A percentile compares a stretch with the other conserved stretches of the same genome.
phyloP scores from a whole-genome alignment of 805 yeast genomes.

The Novakomyces olei region DNA sequence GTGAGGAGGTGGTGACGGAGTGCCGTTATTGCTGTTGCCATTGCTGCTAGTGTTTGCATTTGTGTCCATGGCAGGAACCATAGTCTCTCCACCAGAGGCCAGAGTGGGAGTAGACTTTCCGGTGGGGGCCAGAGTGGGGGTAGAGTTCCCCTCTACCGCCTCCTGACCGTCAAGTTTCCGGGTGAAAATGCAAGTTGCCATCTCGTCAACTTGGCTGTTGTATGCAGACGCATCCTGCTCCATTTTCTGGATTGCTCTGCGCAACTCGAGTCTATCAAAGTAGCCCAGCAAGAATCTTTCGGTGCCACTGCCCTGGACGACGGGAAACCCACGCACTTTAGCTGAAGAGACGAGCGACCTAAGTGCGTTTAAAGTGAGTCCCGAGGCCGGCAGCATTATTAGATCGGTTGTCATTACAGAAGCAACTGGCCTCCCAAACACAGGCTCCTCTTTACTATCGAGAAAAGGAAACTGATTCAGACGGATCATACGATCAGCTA shows the following conservation, averaged over 20 bases:
- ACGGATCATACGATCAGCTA: conserved; percentile 83
- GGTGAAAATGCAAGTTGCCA: too few relatives aligned
- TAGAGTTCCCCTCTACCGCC: background rate
- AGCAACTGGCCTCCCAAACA: conserved; percentile 27
- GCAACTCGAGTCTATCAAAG: conserved; percentile 13
- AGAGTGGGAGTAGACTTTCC: background rate
- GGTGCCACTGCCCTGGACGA: conserved; percentile 15
- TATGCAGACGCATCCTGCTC: conserved; percentile 3
- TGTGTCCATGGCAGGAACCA: conserved; percentile 2
- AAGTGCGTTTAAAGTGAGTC: conserved; percentile 11
- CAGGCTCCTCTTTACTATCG: conserved; percentile 43
- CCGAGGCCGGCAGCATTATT: conserved; percentile 7
- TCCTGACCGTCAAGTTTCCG: background rate
- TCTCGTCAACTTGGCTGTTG: too few relatives aligned
- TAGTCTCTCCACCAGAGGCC: too few relatives aligned
- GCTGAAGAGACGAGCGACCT: conserved; percentile 9
- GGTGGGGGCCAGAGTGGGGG: background rate
- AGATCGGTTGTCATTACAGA: conserved; percentile 39
- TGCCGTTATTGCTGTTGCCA: background rate
- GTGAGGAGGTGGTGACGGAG: too few relatives aligned
- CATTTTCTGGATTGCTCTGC: conserved; percentile 7
- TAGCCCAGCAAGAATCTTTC: conserved; percentile 16
- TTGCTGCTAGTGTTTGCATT: too few relatives aligned
- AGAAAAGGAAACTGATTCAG: conserved; percentile 75
- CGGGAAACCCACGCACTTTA: conserved; percentile 17